Evolutionary conservation across 495 filamentous ascomycete genomes (phyloP).

Genomic region (Margaritispora aquatica): DNA sequence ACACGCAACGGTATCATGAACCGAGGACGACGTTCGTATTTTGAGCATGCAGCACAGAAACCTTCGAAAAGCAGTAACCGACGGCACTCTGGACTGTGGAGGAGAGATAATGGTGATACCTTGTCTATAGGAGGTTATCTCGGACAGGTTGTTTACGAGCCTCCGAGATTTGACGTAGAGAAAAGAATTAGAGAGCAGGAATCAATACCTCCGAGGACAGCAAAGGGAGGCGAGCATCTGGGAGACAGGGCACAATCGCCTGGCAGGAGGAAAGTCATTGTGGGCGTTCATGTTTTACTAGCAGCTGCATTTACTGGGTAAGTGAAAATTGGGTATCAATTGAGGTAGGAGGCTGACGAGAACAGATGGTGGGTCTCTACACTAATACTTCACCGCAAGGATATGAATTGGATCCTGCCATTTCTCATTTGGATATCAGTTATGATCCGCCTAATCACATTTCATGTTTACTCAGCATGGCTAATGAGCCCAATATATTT

Average conservation of each 20-base stretch:
- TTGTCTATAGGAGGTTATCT: background rate
- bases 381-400: slow-evolving; percentile 57
- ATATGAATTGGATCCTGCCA: slow-evolving; percentile 74
- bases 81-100: background rate
- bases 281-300: background rate
- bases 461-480: slow-evolving; percentile 61
- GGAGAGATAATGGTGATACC: background rate
- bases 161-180: background rate
- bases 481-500: slow-evolving; percentile 55
- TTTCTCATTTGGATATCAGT: slow-evolving; percentile 77
- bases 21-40: background rate
- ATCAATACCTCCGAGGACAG: background rate
- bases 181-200: background rate
- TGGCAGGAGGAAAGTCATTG: background rate
- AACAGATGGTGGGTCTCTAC: slow-evolving; percentile 82
- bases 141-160: background rate
- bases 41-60: background rate
- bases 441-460: slow-evolving; percentile 61
- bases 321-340: background rate
- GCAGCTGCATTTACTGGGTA: background rate
- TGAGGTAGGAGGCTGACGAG: background rate
- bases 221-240: background rate
- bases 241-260: background rate
- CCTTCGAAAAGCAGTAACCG: background rate
- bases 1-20: background rate